A percentile compares a stretch with the other conserved stretches of the same genome.
Evolutionary conservation across 179 eudicot species (phyloP).

Genomic region (Beta corolliflora): DNA sequence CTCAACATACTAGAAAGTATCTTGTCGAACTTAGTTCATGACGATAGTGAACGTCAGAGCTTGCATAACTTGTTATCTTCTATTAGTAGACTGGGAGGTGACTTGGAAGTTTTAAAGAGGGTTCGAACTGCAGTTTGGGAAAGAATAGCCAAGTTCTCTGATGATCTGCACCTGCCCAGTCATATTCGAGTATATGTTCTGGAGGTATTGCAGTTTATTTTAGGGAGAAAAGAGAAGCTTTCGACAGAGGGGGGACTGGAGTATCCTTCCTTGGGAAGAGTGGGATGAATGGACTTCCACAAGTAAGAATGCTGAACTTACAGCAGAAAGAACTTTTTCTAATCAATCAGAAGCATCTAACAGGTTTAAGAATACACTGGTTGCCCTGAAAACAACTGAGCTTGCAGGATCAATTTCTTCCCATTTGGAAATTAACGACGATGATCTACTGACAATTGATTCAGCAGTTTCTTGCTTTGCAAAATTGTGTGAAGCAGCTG

Average conservation of each 20-base stretch:
- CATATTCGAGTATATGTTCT: slow-evolving; percentile 70
- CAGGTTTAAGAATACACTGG: slow-evolving; percentile 65
- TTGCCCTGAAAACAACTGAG: slow-evolving; percentile 84
- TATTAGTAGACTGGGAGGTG: slow-evolving; percentile 64
- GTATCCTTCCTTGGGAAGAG: slow-evolving; percentile 80
- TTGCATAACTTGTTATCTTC: slow-evolving; percentile 62
- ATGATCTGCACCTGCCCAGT: slow-evolving; percentile 70
- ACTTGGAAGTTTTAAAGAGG: slow-evolving; percentile 53
- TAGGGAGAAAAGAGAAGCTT: slow-evolving; percentile 45
- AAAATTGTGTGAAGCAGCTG: slow-evolving; percentile 58
- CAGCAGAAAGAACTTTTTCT: slow-evolving; percentile 30
- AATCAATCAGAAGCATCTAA: slow-evolving; percentile 50
- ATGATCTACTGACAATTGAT: slow-evolving; percentile 66
- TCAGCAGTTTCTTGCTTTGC: slow-evolving; percentile 82
- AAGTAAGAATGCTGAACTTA: slow-evolving; percentile 31
- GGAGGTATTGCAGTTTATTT: slow-evolving; percentile 83
- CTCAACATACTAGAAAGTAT: slow-evolving; percentile 55
- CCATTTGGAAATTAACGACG: slow-evolving; percentile 54
- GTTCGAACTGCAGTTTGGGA: slow-evolving; percentile 88
- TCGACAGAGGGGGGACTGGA: slow-evolving; percentile 43
- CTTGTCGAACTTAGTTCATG: slow-evolving; percentile 57
- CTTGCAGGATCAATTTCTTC: slow-evolving; percentile 65
- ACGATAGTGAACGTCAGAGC: slow-evolving; percentile 43
- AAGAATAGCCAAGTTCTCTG: slow-evolving; percentile 73
- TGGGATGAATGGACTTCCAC: slow-evolving; percentile 56